Percentiles rank a stretch among this genome's conserved stretches.
Evolutionary conservation across 257 asterid species (phyloP).

Genomic region (Paulownia fortunei): DNA sequence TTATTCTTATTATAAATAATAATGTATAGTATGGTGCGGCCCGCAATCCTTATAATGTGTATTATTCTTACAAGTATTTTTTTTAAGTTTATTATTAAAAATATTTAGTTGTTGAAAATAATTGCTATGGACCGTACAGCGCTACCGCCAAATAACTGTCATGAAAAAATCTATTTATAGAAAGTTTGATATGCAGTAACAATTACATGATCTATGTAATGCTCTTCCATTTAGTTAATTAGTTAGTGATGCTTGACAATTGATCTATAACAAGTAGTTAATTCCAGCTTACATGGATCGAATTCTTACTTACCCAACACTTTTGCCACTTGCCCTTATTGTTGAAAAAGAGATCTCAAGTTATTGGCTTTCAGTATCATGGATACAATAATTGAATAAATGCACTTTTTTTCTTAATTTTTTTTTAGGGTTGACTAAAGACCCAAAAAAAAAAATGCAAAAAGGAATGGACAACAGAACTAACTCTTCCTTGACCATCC

Average conservation of each 20-base stretch:
- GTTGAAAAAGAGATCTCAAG: neutral
- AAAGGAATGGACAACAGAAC: neutral
- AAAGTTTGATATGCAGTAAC: neutral
- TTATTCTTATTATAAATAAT: no score
- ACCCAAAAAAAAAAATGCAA: neutral
- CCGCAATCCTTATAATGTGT: no score
- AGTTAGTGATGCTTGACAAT: neutral
- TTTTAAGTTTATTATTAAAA: no score
- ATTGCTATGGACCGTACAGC: no score
- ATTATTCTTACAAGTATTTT: no score
- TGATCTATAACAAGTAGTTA: neutral
- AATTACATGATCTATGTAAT: no score
- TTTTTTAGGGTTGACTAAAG: conserved; percentile 30
- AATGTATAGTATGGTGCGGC: no score
- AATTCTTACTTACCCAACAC: neutral
- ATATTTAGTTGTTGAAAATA: no score
- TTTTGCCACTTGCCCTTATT: neutral
- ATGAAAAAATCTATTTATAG: no score
- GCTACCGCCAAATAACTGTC: no score
- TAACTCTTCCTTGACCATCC: neutral
- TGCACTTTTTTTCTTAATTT: neutral
- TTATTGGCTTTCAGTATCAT: neutral
- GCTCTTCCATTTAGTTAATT: no score
- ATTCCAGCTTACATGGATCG: neutral
- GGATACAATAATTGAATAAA: neutral